Base-by-base conservation (phyloP, 352 stramenopile genomes). In the Peronospora belbahrii region DNA sequence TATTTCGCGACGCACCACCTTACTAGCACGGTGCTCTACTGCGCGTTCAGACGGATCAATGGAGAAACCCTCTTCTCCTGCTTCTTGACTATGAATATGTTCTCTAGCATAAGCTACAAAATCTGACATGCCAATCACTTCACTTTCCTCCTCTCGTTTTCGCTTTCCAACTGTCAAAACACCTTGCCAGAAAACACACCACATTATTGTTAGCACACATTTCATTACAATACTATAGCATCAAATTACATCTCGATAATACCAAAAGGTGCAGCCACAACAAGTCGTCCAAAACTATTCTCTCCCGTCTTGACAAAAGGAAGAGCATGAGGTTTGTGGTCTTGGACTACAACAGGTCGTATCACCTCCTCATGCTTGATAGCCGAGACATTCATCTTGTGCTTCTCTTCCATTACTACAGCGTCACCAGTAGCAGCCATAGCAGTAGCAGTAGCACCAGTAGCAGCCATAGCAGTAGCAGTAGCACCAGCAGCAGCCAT, bases 11-110 rank as follows among this genome's bases (percentile, higher is more conserved):
- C 81, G 81, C 39, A 92, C 81, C 8, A 86, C 65, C 58, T 92
- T 89, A 48, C 83, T 92, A 14, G 77, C 73, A 27, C 81, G 81
- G 43, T 89, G 76, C 47, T 92, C 81, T 9, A 92, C 81, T 1
- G 78, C 78, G 4, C 81, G 75, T 41, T 92, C 81, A 0, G 81
- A 89, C 14, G 81, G 81, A 46, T 92, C 81, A 36, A 92, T 92
- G 13, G 78, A 88, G 40, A 89, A 88, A 3, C 75, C 78, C 58
- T 92, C 81, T 24, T 92, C 81, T 2, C 77, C 81, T 14, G 67
- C 52, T 61, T 90, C 78, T 47, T 90, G 78, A 50, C 63, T 88
- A 50, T 90, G 75, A 14, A 90, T 65, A 33, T 90, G 78, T 52
- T 89, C 78, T 23, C 78, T 60, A 9, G 78, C 70, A 52, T 89